Percentiles rank a stretch among this genome's conserved stretches.
Evolutionary conservation across 2,329 filamentous ascomycete species (phyloP).

Genomic region (Cytospora schulzeri): DNA sequence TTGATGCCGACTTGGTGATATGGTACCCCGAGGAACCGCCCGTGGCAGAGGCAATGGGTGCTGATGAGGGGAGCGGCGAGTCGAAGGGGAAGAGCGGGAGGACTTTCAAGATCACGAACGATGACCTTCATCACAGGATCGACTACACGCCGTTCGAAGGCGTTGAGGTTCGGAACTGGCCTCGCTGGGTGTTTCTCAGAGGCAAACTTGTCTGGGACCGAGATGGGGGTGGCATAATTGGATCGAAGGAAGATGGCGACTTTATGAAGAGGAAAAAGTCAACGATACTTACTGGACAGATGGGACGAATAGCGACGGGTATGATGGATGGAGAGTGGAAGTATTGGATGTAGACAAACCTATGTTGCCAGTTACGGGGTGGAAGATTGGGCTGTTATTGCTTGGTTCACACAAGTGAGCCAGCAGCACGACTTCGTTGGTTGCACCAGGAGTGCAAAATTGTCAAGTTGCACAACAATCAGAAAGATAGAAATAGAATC

Average conservation of each 20-base stretch:
- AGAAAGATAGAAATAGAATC: too few species aligned
- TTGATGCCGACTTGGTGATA: slow-evolving; percentile 59
- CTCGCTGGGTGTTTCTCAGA: slow-evolving; percentile 60
- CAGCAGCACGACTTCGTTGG: too few species aligned
- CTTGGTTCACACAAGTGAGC: not conserved
- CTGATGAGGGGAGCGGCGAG: not conserved
- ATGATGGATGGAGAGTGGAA: slow-evolving; percentile 26
- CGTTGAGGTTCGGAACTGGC: slow-evolving; percentile 59
- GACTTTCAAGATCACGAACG: slow-evolving; percentile 47
- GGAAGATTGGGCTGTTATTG: too few species aligned
- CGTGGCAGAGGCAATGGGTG: too few species aligned
- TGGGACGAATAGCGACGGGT: slow-evolving; percentile 20
- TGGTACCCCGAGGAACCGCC: slow-evolving; percentile 52
- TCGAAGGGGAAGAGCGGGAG: slow-evolving; percentile 28
- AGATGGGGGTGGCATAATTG: slow-evolving; percentile 53
- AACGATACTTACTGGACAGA: slow-evolving; percentile 25
- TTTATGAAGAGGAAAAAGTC: slow-evolving; percentile 41
- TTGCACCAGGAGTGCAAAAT: not conserved
- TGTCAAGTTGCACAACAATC: too few species aligned
- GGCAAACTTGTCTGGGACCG: slow-evolving; percentile 61
- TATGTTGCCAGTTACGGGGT: not conserved
- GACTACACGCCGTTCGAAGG: slow-evolving; percentile 67
- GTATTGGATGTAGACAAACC: too few species aligned
- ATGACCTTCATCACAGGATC: slow-evolving; percentile 60
- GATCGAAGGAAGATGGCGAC: slow-evolving; percentile 49